phyloP scores from a whole-genome alignment of 805 yeast species.

The Myxozyma mucilagina region DNA sequence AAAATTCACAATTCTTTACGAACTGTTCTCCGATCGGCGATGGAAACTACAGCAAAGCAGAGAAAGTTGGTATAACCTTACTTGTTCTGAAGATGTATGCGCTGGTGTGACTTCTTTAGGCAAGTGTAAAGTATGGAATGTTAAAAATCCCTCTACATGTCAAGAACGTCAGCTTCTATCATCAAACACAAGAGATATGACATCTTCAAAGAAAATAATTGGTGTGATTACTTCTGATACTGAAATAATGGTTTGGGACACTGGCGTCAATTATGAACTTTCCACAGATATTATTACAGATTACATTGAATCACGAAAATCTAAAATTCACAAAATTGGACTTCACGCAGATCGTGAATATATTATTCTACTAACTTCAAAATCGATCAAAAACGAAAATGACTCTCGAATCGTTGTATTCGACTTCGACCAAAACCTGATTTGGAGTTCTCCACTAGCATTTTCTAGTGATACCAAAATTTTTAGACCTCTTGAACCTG shows the following conservation, averaged over 20 bases:
- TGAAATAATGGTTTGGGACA: constrained; percentile 31
- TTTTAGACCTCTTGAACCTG: constrained; percentile 20
- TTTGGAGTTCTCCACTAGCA: constrained; percentile 13
- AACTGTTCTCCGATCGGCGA: constrained; percentile 25
- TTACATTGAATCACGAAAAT: neutral
- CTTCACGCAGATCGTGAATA: constrained; percentile 20
- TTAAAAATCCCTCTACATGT: constrained; percentile 23
- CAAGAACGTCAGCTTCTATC: constrained; percentile 30
- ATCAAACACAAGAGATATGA: constrained; percentile 28
- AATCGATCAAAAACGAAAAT: constrained; percentile 13
- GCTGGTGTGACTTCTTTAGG: constrained; percentile 31
- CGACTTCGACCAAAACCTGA: constrained; percentile 26
- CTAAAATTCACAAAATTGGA: constrained; percentile 14
- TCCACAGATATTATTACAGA: constrained; percentile 10
- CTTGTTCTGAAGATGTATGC: constrained; percentile 29
- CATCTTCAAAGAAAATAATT: constrained; percentile 21
- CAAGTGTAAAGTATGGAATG: constrained; percentile 29
- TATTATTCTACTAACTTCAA: constrained; percentile 20
- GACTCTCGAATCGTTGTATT: constrained; percentile 19
- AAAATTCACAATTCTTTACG: constrained; percentile 26
- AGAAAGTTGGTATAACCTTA: constrained; percentile 32
- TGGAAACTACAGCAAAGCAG: constrained; percentile 31
- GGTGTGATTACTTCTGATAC: constrained; percentile 26
- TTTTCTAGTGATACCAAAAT: constrained; percentile 21
- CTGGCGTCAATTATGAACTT: constrained; percentile 22